Base-by-base conservation (phyloP, 352 stramenopile species). In the Phytophthora ramorum region DNA sequence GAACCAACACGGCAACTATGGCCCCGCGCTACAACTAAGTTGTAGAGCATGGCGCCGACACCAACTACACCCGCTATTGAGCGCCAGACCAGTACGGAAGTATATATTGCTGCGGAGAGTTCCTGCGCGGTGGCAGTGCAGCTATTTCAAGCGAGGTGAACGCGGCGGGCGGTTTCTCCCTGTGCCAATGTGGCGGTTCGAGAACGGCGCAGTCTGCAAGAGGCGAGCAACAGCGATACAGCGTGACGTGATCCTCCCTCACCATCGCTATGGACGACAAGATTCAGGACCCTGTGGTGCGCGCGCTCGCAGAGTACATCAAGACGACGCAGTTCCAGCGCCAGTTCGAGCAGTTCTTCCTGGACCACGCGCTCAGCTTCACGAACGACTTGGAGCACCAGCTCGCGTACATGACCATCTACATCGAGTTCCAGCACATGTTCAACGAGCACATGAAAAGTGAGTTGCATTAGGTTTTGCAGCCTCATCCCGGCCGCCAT, bases 301-400 rank as follows among this genome's bases (percentile, higher is more conserved):
- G 80, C 13, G 62, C 79, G 44, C 71, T 91, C 17, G 83, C 80
- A 8, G 72, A 87, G 57, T 83, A 85, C 66, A 92, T 92, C 54
- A 76, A 81, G 37, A 81, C 76, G 24, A 53, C 81, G 24, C 40
- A 55, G 16, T 92, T 91, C 76, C 84, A 92, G 66, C 69, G 75
- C 22, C 68, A 76, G 47, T 92, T 92, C 62, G 84, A 92, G 58
- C 71, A 89, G 67, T 92, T 92, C 44, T 92, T 92, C 46, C 69
- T 92, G 47, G 74, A 89, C 62, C 69, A 91, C 40, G 78, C 84
- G 63, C 75, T 89, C 46, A 48, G 44, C 38, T 92, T 92, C 66
- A 87, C 58, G 22, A 80, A 91, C 58, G 81, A 86, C 4, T 44
- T 80, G 19, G 84, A 92, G 69, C 84, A 92, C 55, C 69, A 81